Base-by-base conservation (phyloP, 345 rosid genomes). In the Cardamine occulta region DNA sequence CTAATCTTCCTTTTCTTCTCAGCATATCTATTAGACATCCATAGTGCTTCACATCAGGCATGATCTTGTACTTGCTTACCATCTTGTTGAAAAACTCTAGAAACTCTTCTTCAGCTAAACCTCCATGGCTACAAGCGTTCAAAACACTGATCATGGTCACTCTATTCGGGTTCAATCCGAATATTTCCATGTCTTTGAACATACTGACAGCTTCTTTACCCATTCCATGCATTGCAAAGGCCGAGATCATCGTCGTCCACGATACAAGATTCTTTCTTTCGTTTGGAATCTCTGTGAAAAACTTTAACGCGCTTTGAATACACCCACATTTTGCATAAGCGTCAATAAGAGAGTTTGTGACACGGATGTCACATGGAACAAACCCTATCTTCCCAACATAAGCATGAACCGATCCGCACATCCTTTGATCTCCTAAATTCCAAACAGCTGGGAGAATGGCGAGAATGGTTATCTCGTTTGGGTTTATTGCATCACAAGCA, bases 111-210 rank as follows among this genome's bases (percentile, higher is more conserved):
- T 91, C 93, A 5, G 87, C 87, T 77, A 87, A 77, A 32, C 91
- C 97, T 79, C 91, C 97, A 74, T 93, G 98, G 69, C 97, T 93
- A 63, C 94, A 91, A 51, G 91, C 97, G 82, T 79, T 89, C 70
- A 93, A 74, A 59, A 89, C 85, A 75, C 96, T 87, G 79, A 93
- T 63, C 79, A 87, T 87, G 2, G 96, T 89, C 47, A 88, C 93
- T 76, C 84, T 76, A 39, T 91, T 93, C 0, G 97, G 91, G 14
- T 62, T 86, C 76, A 86, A 52, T 19, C 91, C 89, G 28, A 54
- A 48, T 64, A 63, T 84, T 81, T 84, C 88, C 91, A 93, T 89
- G 74, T 78, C 84, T 37, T 79, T 79, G 77, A 88, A 91, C 66
- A 58, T 21, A 49, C 63, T 79, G 13, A 85, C 79, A 0, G 97